Conservation (phyloP, 805 yeast species). For the Torulaspora microellipsoides region DNA sequence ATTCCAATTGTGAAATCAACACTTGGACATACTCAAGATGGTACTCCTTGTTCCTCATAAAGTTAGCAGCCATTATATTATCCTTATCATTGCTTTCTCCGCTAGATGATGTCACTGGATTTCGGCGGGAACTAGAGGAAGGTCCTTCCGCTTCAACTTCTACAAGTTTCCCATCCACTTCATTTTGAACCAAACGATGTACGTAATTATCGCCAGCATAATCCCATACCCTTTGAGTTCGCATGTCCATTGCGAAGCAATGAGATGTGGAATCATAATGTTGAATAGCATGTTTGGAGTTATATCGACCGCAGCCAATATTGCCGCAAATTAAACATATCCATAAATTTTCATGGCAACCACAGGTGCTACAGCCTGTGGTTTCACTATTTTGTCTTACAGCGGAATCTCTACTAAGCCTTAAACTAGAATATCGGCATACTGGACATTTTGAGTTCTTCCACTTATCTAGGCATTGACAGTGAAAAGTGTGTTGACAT, state of each 20-base stretch:
- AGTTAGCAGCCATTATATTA: constrained; percentile 13
- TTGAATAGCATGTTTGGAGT: constrained; percentile 76
- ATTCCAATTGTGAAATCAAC: constrained; percentile 72
- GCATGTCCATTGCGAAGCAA: constrained; percentile 85
- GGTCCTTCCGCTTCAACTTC: constrained; percentile 50
- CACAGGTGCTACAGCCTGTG: constrained; percentile 52
- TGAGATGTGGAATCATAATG: constrained; percentile 77
- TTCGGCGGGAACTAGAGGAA: background rate
- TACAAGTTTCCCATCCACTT: constrained; percentile 83
- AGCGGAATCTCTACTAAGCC: constrained; percentile 25
- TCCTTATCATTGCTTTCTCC: constrained; percentile 11
- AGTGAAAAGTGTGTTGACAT: constrained; percentile 91
- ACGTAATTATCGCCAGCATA: constrained; percentile 89
- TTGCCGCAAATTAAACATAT: constrained; percentile 86
- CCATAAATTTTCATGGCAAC: constrained; percentile 65
- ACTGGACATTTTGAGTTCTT: constrained; percentile 87
- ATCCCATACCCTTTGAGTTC: constrained; percentile 89
- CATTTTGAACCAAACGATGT: constrained; percentile 78
- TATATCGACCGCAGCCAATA: constrained; percentile 88
- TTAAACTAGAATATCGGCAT: constrained; percentile 66
- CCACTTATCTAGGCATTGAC: constrained; percentile 85
- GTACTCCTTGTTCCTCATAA: constrained; percentile 48
- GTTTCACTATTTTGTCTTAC: constrained; percentile 28
- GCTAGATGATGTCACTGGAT: background rate
- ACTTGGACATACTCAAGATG: constrained; percentile 79